Percentiles rank a stretch among this genome's conserved stretches.
phyloP scores from a whole-genome alignment of 306 rosid genomes.

The Cucurbita ficifolia region DNA sequence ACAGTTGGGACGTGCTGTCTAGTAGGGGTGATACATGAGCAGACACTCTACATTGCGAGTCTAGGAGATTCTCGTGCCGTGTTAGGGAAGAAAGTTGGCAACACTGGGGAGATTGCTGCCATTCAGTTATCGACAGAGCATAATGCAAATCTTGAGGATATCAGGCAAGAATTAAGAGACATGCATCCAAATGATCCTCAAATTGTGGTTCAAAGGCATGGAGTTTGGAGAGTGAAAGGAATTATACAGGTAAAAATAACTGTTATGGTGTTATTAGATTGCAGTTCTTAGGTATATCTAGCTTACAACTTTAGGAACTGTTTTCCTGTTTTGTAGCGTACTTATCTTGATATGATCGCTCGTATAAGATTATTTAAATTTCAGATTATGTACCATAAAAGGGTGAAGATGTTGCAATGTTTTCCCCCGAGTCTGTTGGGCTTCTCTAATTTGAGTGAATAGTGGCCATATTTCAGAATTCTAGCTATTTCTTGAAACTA shows the following conservation, averaged over 20 bases:
- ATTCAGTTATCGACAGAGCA: slow-evolving; percentile 75
- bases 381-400: background rate
- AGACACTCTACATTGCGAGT: slow-evolving; percentile 62
- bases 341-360: background rate
- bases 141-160: slow-evolving; percentile 60
- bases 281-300: background rate
- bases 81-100: slow-evolving; percentile 74
- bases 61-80: slow-evolving; percentile 84
- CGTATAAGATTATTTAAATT: background rate
- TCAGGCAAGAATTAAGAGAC: slow-evolving; percentile 59
- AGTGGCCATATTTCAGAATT: background rate
- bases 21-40: slow-evolving; percentile 69
- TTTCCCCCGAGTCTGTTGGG: background rate
- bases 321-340: background rate
- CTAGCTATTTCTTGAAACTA: background rate
- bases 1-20: slow-evolving; percentile 78
- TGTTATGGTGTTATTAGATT: background rate
- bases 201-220: slow-evolving; percentile 67
- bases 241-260: slow-evolving; percentile 58
- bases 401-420: background rate
- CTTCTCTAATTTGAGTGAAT: background rate
- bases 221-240: slow-evolving; percentile 96
- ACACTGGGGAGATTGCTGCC: slow-evolving; percentile 69
- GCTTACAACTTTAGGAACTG: background rate
- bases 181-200: slow-evolving; percentile 71